Evolutionary conservation across 805 yeast genomes (phyloP).

Genomic region (Yueomyces sinensis): DNA sequence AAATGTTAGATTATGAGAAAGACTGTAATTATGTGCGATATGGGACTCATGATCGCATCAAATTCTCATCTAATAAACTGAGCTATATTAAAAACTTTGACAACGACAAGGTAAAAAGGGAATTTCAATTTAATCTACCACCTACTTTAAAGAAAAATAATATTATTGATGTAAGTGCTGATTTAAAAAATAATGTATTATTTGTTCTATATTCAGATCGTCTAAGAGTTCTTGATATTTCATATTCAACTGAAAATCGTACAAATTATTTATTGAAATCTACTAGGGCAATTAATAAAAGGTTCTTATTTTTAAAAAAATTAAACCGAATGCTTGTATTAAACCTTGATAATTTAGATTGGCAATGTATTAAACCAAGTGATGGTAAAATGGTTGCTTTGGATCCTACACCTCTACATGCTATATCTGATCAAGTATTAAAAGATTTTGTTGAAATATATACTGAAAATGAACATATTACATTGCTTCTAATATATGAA

Average conservation of each 20-base stretch:
- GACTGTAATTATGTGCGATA: too few species aligned
- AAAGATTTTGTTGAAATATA: slow-evolving; percentile 6
- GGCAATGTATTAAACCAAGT: slow-evolving; percentile 17
- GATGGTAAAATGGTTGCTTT: slow-evolving; percentile 15
- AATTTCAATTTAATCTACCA: too few species aligned
- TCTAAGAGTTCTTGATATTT: slow-evolving; percentile 9
- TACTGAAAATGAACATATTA: background rate
- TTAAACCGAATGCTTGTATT: slow-evolving; percentile 17
- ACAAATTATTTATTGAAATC: slow-evolving; percentile 13
- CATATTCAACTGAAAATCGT: slow-evolving; percentile 11
- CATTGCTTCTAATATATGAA: slow-evolving; percentile 7
- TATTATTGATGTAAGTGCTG: slow-evolving; percentile 10
- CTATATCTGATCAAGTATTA: slow-evolving; percentile 1
- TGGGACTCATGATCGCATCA: too few species aligned
- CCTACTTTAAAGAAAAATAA: background rate
- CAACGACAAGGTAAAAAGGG: too few species aligned
- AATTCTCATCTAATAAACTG: too few species aligned
- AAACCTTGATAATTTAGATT: slow-evolving; percentile 10
- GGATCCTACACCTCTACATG: slow-evolving; percentile 5
- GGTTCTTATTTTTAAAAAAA: slow-evolving; percentile 9
- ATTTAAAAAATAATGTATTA: background rate
- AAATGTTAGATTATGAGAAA: too few species aligned
- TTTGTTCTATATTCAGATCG: slow-evolving; percentile 15
- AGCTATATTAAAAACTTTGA: too few species aligned
- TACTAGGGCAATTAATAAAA: slow-evolving; percentile 13